Base-by-base conservation (phyloP, 306 rosid genomes). In the Astragalus glycyphyllos region DNA sequence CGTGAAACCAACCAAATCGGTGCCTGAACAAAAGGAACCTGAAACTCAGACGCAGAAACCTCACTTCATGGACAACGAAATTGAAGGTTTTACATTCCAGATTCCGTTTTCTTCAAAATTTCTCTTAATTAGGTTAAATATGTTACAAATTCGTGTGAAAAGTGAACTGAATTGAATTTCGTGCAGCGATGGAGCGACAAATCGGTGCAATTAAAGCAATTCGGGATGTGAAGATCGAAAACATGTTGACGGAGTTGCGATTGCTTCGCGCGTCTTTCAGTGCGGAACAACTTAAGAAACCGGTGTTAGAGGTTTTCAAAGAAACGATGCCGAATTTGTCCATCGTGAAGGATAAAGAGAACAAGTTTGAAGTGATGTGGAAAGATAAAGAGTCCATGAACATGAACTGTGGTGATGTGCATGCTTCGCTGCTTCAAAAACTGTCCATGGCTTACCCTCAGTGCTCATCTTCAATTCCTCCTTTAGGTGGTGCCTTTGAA, bases 191-290 rank as follows among this genome's bases (percentile, higher is more conserved):
- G 77, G 95, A 86, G 68, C 86, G 86, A 17, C 92, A 89, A 54
- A 74, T 72, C 40, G 71, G 77, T 50, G 92, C 94, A 23, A 86
- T 89, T 70, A 90, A 87, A 78, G 96, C 90, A 64, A 87, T 89
- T 71, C 86, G 94, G 11, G 95, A 94, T 26, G 87, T 90, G 51
- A 91, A 94, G 71, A 74, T 85, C 10, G 85, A 87, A 61, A 90
- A 78, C 67, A 72, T 90, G 72, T 16, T 87, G 69, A 90, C 89
- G 4, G 90, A 87, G 35, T 47, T 94, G 77, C 89, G 77, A 60
- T 77, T 88, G 77, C 80, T 94, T 61, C 87, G 89, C 15, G 84
- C 97, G 1, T 65, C 75, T 79, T 89, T 86, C 76, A 78, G 51
- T 61, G 5, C 76, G 63, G 90, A 94, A 45, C 87, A 94, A 58